Percentiles rank a stretch among this genome's conserved stretches.
phyloP scores from a whole-genome alignment of 106 monocot genomes.

The Acorus gramineus region DNA sequence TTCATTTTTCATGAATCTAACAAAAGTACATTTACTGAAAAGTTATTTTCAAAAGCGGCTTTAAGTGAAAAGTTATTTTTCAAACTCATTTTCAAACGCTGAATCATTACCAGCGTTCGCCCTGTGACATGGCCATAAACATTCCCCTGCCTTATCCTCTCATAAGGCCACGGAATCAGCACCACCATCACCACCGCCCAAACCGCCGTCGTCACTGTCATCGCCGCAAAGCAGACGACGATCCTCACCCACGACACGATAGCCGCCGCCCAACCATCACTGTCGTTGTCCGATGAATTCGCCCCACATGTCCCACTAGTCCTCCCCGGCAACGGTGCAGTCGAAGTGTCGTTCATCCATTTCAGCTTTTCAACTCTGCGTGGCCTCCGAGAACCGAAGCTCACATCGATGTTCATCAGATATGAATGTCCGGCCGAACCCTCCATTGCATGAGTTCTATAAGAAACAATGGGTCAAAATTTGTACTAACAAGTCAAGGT shows the following conservation, averaged over 20 bases:
- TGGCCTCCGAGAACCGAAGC: too few relatives aligned
- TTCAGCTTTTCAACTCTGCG: too few relatives aligned
- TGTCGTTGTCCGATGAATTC: slow-evolving; percentile 3
- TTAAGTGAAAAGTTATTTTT: too few relatives aligned
- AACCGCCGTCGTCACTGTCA: slow-evolving; percentile 33
- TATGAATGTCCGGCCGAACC: too few relatives aligned
- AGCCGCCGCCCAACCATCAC: slow-evolving; percentile 24
- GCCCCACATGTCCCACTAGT: too few relatives aligned
- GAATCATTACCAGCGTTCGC: slow-evolving; percentile 17
- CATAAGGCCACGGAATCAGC: slow-evolving; percentile 49
- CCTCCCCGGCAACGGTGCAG: background rate
- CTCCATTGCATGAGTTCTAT: background rate
- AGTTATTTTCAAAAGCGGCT: too few relatives aligned
- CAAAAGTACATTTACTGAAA: too few relatives aligned
- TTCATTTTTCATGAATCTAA: too few relatives aligned
- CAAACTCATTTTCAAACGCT: too few relatives aligned
- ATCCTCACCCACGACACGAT: slow-evolving; percentile 19
- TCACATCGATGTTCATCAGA: too few relatives aligned
- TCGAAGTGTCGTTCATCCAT: background rate
- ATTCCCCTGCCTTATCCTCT: slow-evolving; percentile 34
- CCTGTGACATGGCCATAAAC: slow-evolving; percentile 52
- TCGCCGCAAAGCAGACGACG: slow-evolving; percentile 33
- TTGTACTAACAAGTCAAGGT: too few relatives aligned
- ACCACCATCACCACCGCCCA: slow-evolving; percentile 52
- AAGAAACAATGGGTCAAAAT: too few relatives aligned